Base-by-base conservation (phyloP, 495 filamentous ascomycete species). In the Penicillium pancosmium region DNA sequence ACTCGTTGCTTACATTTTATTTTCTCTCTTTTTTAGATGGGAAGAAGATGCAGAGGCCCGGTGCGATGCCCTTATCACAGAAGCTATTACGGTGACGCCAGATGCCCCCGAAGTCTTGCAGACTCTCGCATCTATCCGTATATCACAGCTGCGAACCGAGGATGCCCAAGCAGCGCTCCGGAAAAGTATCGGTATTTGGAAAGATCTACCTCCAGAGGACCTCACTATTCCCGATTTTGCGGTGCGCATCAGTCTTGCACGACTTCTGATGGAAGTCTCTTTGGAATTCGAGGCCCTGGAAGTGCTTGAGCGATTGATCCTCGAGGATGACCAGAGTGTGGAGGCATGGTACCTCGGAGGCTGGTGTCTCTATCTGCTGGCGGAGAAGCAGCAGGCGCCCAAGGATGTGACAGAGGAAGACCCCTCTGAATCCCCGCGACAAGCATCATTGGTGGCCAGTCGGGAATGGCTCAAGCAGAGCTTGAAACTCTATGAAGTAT, bases 301-400 rank as follows among this genome's bases (percentile, higher is more conserved):
- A 50, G 91, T 97, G 8, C 78, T 97, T 46, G 91, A 96, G 63
- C 78, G 90, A 50, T 70, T 99, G 50, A 85, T 96, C 16, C 72
- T 79, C 5, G 95, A 98, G 71, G 92, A 98, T 61, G 95, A 99
- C 69, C 81, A 86, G 61, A 92, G 93, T 72, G 91, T 97, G 11
- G 95, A 99, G 72, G 90, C 89, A 2, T 96, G 92, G 92, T 99
- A 99, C 76, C 79, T 98, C 3, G 93, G 95, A 34, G 95, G 95
- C 10, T 99, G 93, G 89, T 89, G 89, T 55, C 80, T 91, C 56
- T 90, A 91, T 67, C 79, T 94, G 54, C 75, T 89, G 55, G 92
- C 90, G 0, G 85, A 90, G 71, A 91, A 88, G 77, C 68, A 74
- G 64, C 58, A 77, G 65, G 82, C 68, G 74, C 81, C 72, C 48